Conservation (phyloP, 495 filamentous ascomycete genomes). For the Schizothecium vesticola region DNA sequence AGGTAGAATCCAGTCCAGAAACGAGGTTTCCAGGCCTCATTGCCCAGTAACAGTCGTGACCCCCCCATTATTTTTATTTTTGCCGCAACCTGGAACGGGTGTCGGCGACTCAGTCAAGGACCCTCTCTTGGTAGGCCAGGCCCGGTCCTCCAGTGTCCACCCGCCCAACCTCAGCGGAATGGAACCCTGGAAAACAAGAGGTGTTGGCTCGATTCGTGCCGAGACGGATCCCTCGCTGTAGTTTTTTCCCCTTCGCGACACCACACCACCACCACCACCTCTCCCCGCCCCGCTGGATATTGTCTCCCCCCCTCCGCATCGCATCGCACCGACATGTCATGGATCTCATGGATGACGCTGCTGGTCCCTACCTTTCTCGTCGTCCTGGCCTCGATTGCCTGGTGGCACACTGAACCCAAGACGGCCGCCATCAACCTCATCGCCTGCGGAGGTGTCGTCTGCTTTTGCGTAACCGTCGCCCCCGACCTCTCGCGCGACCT, state of each 20-base stretch:
- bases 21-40: neutral
- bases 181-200: neutral
- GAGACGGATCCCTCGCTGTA: too few species aligned
- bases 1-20: neutral
- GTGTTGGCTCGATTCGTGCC: neutral
- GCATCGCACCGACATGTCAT: slow-evolving; percentile 46
- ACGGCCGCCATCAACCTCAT: slow-evolving; percentile 41
- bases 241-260: slow-evolving; percentile 12
- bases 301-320: slow-evolving; percentile 1
- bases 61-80: too few species aligned
- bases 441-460: slow-evolving; percentile 40
- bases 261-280: neutral
- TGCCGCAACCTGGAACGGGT: too few species aligned
- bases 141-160: neutral
- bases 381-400: slow-evolving; percentile 43
- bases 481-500: slow-evolving; percentile 39
- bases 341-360: slow-evolving; percentile 45
- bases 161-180: neutral
- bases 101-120: neutral
- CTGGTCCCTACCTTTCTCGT: slow-evolving; percentile 46
- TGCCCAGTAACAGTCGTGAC: too few species aligned
- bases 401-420: slow-evolving; percentile 47
- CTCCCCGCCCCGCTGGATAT: slow-evolving; percentile 8
- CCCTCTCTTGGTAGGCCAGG: neutral
- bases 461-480: slow-evolving; percentile 43